These are phyloP conservation scores for Plasmodium gaboni DNA, from an alignment of 169 alveolate genomes.

Conservation along the genomic window DNA sequence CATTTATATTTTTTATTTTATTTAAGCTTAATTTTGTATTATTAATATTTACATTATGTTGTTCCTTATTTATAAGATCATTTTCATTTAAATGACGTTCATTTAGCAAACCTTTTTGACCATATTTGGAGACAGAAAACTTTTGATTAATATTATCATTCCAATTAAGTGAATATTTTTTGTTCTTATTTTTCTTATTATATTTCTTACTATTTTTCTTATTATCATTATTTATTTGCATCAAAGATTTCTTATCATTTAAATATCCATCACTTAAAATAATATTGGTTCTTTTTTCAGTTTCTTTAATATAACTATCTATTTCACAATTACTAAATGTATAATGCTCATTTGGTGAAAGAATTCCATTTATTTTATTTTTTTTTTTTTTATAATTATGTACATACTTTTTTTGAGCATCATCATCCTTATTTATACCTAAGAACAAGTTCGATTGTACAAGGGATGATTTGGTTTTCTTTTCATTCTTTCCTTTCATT, in stretches of 20 bases:
- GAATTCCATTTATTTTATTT: not conserved
- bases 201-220: not conserved
- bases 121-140: not conserved
- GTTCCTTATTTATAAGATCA: not conserved
- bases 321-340: slow-evolving; percentile 20
- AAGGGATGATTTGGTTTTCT: no score
- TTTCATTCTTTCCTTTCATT: not conserved
- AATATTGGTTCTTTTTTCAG: not conserved
- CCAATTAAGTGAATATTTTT: slow-evolving; percentile 4
- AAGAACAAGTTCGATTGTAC: not conserved
- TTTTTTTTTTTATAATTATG: slow-evolving; percentile 28
- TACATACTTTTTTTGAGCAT: not conserved
- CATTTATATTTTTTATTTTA: not conserved
- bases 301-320: not conserved
- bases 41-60: not conserved
- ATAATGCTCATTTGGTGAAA: slow-evolving; percentile 13
- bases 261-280: not conserved
- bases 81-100: not conserved
- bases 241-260: slow-evolving; percentile 23
- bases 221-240: no score
- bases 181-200: not conserved
- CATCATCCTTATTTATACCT: not conserved
- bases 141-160: no score
- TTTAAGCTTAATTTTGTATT: not conserved
- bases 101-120: not conserved